A percentile compares a stretch with the other conserved stretches of the same genome.
Evolutionary conservation across 768 basidiomycete species (phyloP).

Genomic region (Tricholoma hemisulphureum): DNA sequence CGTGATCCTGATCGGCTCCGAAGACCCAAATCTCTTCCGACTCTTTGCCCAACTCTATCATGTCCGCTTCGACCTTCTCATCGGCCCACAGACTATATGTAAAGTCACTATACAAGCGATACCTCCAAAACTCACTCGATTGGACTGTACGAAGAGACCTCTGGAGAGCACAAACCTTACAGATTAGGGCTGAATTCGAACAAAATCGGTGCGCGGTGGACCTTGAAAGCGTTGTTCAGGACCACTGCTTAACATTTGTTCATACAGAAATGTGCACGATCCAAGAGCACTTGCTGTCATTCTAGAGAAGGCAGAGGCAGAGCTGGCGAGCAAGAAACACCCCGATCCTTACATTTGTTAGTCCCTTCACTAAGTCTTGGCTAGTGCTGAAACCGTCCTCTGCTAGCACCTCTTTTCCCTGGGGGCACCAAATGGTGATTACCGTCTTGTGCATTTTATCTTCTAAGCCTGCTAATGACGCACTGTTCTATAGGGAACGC

Average conservation of each 20-base stretch:
- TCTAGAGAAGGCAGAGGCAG: constrained; percentile 76
- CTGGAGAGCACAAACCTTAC: constrained; percentile 81
- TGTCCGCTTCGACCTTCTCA: constrained; percentile 65
- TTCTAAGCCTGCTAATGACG: constrained; percentile 15
- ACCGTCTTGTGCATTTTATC: constrained; percentile 1
- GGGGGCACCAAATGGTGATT: constrained; percentile 96
- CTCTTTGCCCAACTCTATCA: constrained; percentile 27
- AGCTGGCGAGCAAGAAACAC: constrained; percentile 64
- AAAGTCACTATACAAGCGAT: constrained; percentile 88
- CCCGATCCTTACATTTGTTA: constrained; percentile 93
- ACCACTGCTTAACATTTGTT: constrained; percentile 5
- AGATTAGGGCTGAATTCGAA: constrained; percentile 92
- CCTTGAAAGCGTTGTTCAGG: neutral
- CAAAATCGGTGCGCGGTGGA: constrained; percentile 69
- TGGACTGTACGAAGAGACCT: constrained; percentile 86
- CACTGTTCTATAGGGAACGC: constrained; percentile 59
- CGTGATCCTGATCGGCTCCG: neutral
- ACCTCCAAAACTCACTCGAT: constrained; percentile 82
- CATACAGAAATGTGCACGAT: constrained; percentile 72
- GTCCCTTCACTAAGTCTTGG: constrained; percentile 32
- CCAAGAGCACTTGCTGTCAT: constrained; percentile 79
- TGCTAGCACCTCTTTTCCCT: constrained; percentile 72
- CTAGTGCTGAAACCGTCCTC: constrained; percentile 2
- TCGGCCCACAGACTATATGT: constrained; percentile 79
- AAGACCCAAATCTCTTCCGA: neutral